phyloP scores from a whole-genome alignment of 139 green algal species.

The Desmodesmus armatus region DNA sequence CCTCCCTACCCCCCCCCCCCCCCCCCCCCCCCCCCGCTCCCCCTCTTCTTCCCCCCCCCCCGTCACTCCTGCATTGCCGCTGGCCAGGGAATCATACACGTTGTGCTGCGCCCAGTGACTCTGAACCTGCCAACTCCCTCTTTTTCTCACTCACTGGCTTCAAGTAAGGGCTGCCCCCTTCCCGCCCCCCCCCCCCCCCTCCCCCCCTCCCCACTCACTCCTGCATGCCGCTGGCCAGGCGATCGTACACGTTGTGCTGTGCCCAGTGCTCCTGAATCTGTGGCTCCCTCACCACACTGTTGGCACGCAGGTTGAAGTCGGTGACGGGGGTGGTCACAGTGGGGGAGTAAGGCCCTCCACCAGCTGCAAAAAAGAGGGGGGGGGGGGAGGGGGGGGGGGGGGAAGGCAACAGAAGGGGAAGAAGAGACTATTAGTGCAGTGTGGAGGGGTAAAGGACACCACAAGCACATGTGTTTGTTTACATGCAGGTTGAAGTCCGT shows the following conservation, averaged over 20 bases:
- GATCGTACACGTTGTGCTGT: conserved; percentile 82
- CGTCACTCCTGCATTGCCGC: conserved; percentile 62
- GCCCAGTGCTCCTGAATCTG: conserved; percentile 95
- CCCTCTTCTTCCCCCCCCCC: too few relatives aligned
- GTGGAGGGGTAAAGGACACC: background rate
- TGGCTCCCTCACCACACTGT: conserved; percentile 90
- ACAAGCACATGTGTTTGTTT: conserved; percentile 66
- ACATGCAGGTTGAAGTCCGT: conserved; percentile 96
- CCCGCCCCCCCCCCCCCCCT: too few relatives aligned
- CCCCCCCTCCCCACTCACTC: conserved; percentile 52
- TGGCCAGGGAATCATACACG: conserved; percentile 85
- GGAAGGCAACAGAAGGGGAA: background rate
- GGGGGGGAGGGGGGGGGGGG: background rate
- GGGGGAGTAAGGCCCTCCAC: conserved; percentile 75
- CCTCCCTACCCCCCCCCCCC: too few relatives aligned
- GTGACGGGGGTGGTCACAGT: conserved; percentile 95
- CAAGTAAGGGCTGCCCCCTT: too few relatives aligned
- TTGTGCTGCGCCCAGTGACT: conserved; percentile 85
- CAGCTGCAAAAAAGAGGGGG: background rate
- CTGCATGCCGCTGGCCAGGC: conserved; percentile 69
- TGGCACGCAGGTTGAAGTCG: conserved; percentile 95
- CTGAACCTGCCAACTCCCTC: too few relatives aligned
- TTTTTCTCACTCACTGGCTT: too few relatives aligned
- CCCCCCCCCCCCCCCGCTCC: too few relatives aligned
- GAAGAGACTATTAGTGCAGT: background rate